phyloP scores from a whole-genome alignment of 805 yeast species.

The Metschnikowia gelsemii region DNA sequence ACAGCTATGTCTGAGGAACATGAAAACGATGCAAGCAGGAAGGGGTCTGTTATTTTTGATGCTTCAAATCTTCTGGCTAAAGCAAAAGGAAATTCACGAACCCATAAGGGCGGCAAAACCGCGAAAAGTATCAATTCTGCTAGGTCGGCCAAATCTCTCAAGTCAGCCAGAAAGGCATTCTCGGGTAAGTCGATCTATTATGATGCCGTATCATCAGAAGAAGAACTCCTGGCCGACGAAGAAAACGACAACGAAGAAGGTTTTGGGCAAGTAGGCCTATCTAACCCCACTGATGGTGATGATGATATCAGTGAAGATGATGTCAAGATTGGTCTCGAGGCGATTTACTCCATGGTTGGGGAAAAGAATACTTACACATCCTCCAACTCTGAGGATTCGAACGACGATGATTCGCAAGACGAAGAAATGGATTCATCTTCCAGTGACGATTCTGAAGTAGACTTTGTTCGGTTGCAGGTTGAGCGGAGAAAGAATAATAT shows the following conservation, averaged over 20 bases:
- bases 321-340: conserved; percentile 21
- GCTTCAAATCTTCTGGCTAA: neutral
- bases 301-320: conserved; percentile 14
- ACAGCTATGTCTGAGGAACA: conserved; percentile 36
- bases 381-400: conserved; percentile 33
- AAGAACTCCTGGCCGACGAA: conserved; percentile 4
- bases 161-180: conserved; percentile 16
- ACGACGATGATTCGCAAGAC: conserved; percentile 25
- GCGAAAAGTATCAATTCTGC: neutral
- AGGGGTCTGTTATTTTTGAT: conserved; percentile 17
- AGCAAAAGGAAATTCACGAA: neutral
- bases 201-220: conserved; percentile 5
- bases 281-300: conserved; percentile 2
- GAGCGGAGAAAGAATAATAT: conserved; percentile 49
- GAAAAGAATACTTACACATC: conserved; percentile 15
- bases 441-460: conserved; percentile 62
- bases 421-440: conserved; percentile 29
- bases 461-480: conserved; percentile 69
- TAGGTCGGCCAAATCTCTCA: conserved; percentile 12
- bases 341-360: conserved; percentile 26
- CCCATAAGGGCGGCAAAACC: conserved; percentile 4
- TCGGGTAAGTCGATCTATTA: conserved; percentile 12
- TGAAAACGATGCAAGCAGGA: conserved; percentile 17
- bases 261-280: neutral
- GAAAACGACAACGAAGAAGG: conserved; percentile 1